A percentile compares a stretch with the other conserved stretches of the same genome.
Conservation (phyloP, 176 grass and related monocot genomes). For the Rhipidocladum racemiflorum region DNA sequence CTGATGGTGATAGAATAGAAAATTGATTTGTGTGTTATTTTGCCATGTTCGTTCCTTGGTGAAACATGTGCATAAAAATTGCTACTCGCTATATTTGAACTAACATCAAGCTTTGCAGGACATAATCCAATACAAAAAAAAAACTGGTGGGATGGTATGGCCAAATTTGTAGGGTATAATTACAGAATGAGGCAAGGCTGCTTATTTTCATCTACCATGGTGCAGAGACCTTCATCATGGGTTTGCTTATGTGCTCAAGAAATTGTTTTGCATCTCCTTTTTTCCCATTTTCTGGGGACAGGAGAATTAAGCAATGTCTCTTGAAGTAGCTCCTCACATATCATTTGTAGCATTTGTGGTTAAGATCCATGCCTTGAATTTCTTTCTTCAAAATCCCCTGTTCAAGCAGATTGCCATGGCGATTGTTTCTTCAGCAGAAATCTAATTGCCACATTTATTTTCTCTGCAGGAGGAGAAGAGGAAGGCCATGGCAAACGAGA, state of each 20-base stretch:
- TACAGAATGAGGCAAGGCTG: no score
- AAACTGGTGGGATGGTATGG: not conserved
- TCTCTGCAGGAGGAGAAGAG: constrained; percentile 58
- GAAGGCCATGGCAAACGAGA: constrained; percentile 63
- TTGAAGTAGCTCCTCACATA: not conserved
- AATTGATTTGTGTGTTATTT: not conserved
- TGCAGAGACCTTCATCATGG: no score
- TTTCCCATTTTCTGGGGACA: not conserved
- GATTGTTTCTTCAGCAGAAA: constrained; percentile 8
- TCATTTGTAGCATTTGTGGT: not conserved
- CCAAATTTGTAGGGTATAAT: no score
- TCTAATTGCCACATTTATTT: not conserved
- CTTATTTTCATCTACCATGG: no score
- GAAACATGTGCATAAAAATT: not conserved
- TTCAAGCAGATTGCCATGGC: not conserved
- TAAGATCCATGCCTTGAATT: not conserved
- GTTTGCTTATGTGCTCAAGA: not conserved
- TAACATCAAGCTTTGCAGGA: not conserved
- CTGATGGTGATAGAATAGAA: not conserved
- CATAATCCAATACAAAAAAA: not conserved
- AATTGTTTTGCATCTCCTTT: not conserved
- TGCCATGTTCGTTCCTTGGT: not conserved
- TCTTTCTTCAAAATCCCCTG: not conserved
- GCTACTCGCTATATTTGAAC: not conserved
- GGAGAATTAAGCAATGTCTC: not conserved